phyloP scores from a whole-genome alignment of 805 yeast species.

The Candida verbasci region DNA sequence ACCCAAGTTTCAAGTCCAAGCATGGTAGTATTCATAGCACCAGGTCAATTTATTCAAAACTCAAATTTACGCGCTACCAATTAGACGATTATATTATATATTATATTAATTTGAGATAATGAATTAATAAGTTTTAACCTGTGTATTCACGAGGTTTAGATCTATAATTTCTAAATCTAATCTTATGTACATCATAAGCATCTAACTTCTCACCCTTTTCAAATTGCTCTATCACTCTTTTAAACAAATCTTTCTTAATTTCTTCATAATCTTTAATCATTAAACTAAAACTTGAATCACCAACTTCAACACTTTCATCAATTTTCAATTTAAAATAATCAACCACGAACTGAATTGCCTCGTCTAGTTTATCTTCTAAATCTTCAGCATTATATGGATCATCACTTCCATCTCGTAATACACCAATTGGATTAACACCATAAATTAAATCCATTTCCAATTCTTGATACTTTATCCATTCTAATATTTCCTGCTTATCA shows the following conservation, averaged over 20 bases:
- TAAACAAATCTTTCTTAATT: constrained; percentile 5
- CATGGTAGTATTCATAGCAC: too few relatives aligned
- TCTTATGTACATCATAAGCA: background rate
- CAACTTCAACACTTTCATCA: background rate
- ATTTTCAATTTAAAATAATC: constrained; percentile 1
- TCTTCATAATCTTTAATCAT: constrained; percentile 5
- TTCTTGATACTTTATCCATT: constrained; percentile 21
- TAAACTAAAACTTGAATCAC: constrained; percentile 3
- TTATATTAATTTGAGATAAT: too few relatives aligned
- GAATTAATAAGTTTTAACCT: too few relatives aligned
- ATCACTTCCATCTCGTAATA: constrained; percentile 6
- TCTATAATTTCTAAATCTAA: background rate
- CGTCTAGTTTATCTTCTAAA: background rate
- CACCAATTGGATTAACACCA: constrained; percentile 21
- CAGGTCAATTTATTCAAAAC: too few relatives aligned
- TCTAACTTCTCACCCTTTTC: background rate
- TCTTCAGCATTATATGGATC: background rate
- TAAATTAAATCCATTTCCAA: constrained; percentile 21
- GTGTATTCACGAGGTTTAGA: background rate
- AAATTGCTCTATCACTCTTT: constrained; percentile 8
- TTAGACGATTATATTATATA: too few relatives aligned
- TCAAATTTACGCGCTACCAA: too few relatives aligned
- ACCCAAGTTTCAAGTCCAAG: too few relatives aligned
- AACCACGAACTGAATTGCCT: constrained; percentile 4
- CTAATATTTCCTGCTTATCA: constrained; percentile 20